These are phyloP conservation scores for Pseudogymnoascus sp. DNA, from an alignment of 2,329 filamentous ascomycete species.

Conservation along the genomic window DNA sequence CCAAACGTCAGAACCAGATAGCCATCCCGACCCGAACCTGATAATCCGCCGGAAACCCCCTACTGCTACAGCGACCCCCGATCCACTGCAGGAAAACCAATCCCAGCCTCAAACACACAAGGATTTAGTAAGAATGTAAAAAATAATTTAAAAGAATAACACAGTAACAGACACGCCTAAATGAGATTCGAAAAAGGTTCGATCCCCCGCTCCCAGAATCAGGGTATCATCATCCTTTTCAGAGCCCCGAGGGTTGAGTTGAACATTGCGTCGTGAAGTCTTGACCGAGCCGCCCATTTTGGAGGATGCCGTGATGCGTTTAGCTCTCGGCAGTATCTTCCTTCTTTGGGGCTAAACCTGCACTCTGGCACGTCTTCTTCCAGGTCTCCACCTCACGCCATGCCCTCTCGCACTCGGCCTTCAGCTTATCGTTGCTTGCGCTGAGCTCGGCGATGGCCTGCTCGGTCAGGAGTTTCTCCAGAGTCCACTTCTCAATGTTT, in stretches of 20 bases:
- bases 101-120: constrained; percentile 1
- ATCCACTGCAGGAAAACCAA: constrained; percentile 3
- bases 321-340: constrained; percentile 26
- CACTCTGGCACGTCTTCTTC: constrained; percentile 60
- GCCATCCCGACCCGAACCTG: not conserved
- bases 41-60: constrained; percentile 2
- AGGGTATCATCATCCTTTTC: constrained; percentile 7
- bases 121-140: constrained; percentile 6
- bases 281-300: constrained; percentile 17
- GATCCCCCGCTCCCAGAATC: not conserved
- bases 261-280: constrained; percentile 7
- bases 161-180: constrained; percentile 7
- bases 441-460: constrained; percentile 84
- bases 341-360: constrained; percentile 44
- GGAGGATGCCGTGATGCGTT: constrained; percentile 19
- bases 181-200: not conserved
- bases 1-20: constrained; percentile 8
- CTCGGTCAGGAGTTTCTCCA: constrained; percentile 83
- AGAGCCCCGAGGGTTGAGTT: constrained; percentile 5
- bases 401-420: constrained; percentile 67
- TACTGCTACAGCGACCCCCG: constrained; percentile 1
- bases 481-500: constrained; percentile 89
- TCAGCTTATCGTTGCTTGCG: constrained; percentile 78
- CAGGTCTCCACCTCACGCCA: constrained; percentile 72
- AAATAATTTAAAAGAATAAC: constrained; percentile 5